A percentile compares a stretch with the other conserved stretches of the same genome.
These are phyloP conservation scores for Aspergillus incahuasiensis DNA, from an alignment of 495 filamentous ascomycete species.

Conservation along the genomic window DNA sequence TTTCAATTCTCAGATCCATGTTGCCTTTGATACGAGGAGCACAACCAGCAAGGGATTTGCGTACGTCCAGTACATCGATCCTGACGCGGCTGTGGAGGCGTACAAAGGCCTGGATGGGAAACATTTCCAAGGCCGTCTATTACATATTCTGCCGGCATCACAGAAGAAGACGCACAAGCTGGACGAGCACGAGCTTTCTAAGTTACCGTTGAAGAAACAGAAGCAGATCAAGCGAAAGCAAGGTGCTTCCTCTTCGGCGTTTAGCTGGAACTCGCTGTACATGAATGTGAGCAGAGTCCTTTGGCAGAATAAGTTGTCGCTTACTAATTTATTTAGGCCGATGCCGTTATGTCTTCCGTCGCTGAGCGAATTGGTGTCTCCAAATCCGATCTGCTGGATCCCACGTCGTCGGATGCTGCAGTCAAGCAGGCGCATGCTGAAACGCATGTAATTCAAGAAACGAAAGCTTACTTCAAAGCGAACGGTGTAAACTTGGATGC, in stretches of 20 bases:
- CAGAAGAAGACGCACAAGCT: conserved; percentile 75
- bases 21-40: conserved; percentile 62
- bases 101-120: conserved; percentile 70
- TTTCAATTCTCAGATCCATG: conserved; percentile 65
- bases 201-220: conserved; percentile 91
- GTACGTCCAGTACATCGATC: conserved; percentile 69
- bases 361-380: conserved; percentile 80
- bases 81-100: conserved; percentile 69
- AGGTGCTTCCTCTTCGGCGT: conserved; percentile 67
- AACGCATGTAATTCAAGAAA: conserved; percentile 93
- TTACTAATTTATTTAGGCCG: conserved; percentile 47
- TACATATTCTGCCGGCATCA: conserved; percentile 81
- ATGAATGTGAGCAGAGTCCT: conserved; percentile 68
- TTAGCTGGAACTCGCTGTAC: conserved; percentile 97
- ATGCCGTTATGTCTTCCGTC: conserved; percentile 89
- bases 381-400: conserved; percentile 88
- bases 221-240: conserved; percentile 78
- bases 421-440: conserved; percentile 97
- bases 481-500: conserved; percentile 88
- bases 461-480: conserved; percentile 79
- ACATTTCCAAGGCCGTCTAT: conserved; percentile 82
- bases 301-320: not conserved
- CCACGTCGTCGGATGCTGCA: conserved; percentile 86
- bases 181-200: conserved; percentile 81
- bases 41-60: conserved; percentile 81